These are phyloP conservation scores for Aspergillus sparsus DNA, from an alignment of 495 filamentous ascomycete genomes.

Conservation along the genomic window DNA sequence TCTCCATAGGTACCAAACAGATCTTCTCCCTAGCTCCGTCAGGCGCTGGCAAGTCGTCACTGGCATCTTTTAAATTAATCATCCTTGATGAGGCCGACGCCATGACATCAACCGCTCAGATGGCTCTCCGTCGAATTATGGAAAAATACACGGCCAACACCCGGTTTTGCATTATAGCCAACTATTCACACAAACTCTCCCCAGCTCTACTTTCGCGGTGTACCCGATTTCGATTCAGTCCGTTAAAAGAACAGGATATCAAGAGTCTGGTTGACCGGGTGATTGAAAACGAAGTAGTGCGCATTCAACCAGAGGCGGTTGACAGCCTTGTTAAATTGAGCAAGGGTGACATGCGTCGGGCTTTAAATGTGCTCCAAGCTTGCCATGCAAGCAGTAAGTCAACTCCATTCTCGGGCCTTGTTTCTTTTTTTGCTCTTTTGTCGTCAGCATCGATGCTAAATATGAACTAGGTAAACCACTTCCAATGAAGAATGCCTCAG, in stretches of 20 bases:
- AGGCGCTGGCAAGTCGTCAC: constrained; percentile 46
- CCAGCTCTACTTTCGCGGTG: constrained; percentile 91
- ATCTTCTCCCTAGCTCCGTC: constrained; percentile 61
- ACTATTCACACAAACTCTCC: constrained; percentile 98
- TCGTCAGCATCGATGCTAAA: constrained; percentile 5
- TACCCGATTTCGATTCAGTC: constrained; percentile 93
- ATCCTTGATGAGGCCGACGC: constrained; percentile 98
- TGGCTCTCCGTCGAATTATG: constrained; percentile 97
- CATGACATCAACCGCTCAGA: constrained; percentile 96
- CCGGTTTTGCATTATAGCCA: constrained; percentile 97
- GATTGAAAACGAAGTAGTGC: constrained; percentile 81
- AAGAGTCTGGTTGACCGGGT: constrained; percentile 82
- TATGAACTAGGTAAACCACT: constrained; percentile 62
- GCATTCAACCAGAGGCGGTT: constrained; percentile 75
- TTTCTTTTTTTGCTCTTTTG: not conserved
- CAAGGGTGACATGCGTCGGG: constrained; percentile 94
- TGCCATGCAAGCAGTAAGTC: constrained; percentile 86
- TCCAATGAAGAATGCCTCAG: constrained; percentile 61
- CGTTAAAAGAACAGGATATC: constrained; percentile 86
- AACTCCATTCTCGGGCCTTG: not conserved
- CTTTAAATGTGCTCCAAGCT: constrained; percentile 93
- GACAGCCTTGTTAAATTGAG: constrained; percentile 82
- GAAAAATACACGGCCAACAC: constrained; percentile 99
- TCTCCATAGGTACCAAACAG: constrained; percentile 61
- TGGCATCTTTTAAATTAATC: constrained; percentile 89